phyloP scores from a whole-genome alignment of 2,329 filamentous ascomycete genomes.

The Fusarium sp. region DNA sequence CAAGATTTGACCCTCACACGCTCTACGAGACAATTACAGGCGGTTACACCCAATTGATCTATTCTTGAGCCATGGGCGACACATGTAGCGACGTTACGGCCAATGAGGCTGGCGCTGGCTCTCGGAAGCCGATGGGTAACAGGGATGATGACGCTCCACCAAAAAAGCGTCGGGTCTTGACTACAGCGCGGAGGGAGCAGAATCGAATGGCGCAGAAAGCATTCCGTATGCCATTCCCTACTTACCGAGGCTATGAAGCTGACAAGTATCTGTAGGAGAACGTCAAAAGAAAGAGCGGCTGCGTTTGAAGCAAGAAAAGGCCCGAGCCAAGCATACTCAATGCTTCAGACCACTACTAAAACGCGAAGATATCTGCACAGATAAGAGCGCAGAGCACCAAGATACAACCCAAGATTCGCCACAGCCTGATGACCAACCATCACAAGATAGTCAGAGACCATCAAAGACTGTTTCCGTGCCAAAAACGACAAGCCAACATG shows the following conservation, averaged over 20 bases:
- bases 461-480: too few species aligned
- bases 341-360: slow-evolving; percentile 1
- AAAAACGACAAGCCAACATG: too few species aligned
- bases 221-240: slow-evolving; percentile 25
- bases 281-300: slow-evolving; percentile 29
- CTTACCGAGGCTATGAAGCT: too few species aligned
- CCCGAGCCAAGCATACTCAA: background rate
- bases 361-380: background rate
- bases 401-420: background rate
- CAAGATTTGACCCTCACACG: background rate
- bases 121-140: background rate
- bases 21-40: background rate
- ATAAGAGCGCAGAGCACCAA: background rate
- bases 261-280: slow-evolving; percentile 16
- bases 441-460: background rate
- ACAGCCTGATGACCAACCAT: background rate
- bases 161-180: slow-evolving; percentile 31
- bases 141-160: background rate
- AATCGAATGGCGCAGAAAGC: slow-evolving; percentile 44
- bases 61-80: background rate
- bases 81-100: accelerated
- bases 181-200: slow-evolving; percentile 43
- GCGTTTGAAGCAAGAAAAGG: background rate
- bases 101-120: accelerated
- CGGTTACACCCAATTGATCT: accelerated